Base-by-base conservation (phyloP, 1,284 basidiomycete species). In the Pholiota adiposa region DNA sequence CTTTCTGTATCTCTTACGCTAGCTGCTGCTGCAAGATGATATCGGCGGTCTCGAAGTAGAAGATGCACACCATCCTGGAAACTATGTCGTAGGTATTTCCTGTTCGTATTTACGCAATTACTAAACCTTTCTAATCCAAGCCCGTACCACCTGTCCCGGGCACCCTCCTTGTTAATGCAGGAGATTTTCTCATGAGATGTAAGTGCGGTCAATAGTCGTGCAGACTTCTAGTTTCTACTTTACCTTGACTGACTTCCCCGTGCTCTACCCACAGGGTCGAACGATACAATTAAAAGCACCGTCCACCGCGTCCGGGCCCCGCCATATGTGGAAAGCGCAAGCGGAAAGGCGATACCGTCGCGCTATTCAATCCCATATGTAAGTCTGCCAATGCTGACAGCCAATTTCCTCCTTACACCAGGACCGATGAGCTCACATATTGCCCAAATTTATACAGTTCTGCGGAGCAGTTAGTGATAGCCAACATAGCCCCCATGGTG, bases 41-140 rank as follows among this genome's bases (percentile, higher is more conserved):
- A 77, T 81, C 4, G 85, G 86, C 2, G 86, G 87, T 0, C 74
- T 88, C 5, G 85, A 89, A 66, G 80, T 87, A 0, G 84, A 88
- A 68, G 77, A 83, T 66, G 82, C 83, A 0, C 71, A 76, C 9
- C 64, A 68, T 7, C 79, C 81, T 1, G 83, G 81, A 2, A 61
- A 65, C 1, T 87, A 85, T 65, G 69, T 74, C 43, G 82, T 80
- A 54, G 44, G 71, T 63, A 23, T 14, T 40, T 2, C n/a, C 34
- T 25, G 6, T 4, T 25, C 3, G 19, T 11, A 6, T 11, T 19
- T n/a, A 14, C 53, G 6, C n/a, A 19, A 38, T 41, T 29, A 4
- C 41, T 0, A 5, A 21, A 16, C 23, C 14, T 41, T 4, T 27
- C 14, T n/a, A n/a, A 6, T 48, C n/a, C 21, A 34, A 83, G 76